Base-by-base conservation (phyloP, 2,329 filamentous ascomycete genomes). In the Trichoderma simmonsii region DNA sequence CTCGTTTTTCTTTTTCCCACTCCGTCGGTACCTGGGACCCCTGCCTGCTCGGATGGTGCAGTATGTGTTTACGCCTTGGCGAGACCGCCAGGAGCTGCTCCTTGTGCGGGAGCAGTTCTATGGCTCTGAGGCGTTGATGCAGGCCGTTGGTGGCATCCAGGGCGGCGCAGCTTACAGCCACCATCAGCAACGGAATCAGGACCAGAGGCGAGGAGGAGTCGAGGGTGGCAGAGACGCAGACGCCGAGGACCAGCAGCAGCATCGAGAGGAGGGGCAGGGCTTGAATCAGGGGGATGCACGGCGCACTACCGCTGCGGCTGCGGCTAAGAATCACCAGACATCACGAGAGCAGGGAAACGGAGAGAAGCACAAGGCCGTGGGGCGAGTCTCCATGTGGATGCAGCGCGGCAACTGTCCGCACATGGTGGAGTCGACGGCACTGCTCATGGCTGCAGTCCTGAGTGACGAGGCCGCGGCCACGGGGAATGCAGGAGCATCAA, bases 11-110 rank as follows among this genome's bases (percentile, higher is more conserved):
- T 15, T 32, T 43, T 39, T 26, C 48, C 34, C n/a, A 26, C 60
- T 30, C 11, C 57, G 28, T 51, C 28, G 64, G 48, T 51, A 54
- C 11, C 54, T 64, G 34, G 43, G n/a, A 48, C 39, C 30, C 65
- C 65, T 43, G 61, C 57, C 66, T 14, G 68, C 57, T 30, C 32
- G 18, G 36, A 92, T 92, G 90, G 89, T 91, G 32, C 89, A 90
- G 78, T 93, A 92, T 82, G 86, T 91, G 74, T 89, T 92, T 77
- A 93, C 91, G 70, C 91, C 91, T 39, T 94, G 92, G 92, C 90
- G 91, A 75, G 83, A 88, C 80, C 86, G 85, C 70, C 78, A 82
- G 72, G 91, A 94, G 79, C 87, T 95, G 73, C 85, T 93, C 71
- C 80, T 83, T 63, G 88, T 94, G 69, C 88, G 92, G 73, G 80